phyloP scores from a whole-genome alignment of 2,329 filamentous ascomycete genomes.

The Aureobasidium sp. region DNA sequence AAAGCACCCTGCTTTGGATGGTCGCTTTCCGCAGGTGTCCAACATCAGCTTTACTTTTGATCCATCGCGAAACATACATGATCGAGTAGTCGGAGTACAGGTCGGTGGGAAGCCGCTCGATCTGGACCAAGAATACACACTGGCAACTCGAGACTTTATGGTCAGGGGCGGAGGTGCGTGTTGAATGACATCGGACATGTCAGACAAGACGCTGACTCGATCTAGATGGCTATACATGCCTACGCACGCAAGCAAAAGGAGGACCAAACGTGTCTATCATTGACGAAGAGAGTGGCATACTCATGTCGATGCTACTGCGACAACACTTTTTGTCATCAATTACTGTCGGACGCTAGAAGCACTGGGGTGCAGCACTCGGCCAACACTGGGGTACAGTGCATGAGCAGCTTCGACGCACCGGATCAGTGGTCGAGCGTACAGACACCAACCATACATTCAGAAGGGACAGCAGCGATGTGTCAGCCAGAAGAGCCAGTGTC shows the following conservation, averaged over 20 bases:
- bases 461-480: not conserved
- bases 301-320: slow-evolving; percentile 78
- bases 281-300: slow-evolving; percentile 76
- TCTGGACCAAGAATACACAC: slow-evolving; percentile 56
- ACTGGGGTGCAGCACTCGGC: slow-evolving; percentile 56
- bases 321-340: slow-evolving; percentile 88
- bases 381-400: slow-evolving; percentile 63
- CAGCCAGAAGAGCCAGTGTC: not conserved
- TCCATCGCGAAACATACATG: slow-evolving; percentile 51
- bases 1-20: slow-evolving; percentile 75
- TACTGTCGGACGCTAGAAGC: slow-evolving; percentile 71
- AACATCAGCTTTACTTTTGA: slow-evolving; percentile 74
- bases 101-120: slow-evolving; percentile 59
- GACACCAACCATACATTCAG: slow-evolving; percentile 17
- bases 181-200: not conserved
- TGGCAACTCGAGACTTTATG: slow-evolving; percentile 86
- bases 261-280: slow-evolving; percentile 72
- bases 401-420: slow-evolving; percentile 50
- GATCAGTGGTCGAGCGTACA: slow-evolving; percentile 27
- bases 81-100: slow-evolving; percentile 56
- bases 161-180: slow-evolving; percentile 58
- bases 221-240: slow-evolving; percentile 65
- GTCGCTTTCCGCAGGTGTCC: slow-evolving; percentile 76
- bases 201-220: not conserved
- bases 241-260: slow-evolving; percentile 70